These are phyloP conservation scores for Fomitopsis betulina DNA, from an alignment of 1,284 basidiomycete genomes.

Conservation along the genomic window DNA sequence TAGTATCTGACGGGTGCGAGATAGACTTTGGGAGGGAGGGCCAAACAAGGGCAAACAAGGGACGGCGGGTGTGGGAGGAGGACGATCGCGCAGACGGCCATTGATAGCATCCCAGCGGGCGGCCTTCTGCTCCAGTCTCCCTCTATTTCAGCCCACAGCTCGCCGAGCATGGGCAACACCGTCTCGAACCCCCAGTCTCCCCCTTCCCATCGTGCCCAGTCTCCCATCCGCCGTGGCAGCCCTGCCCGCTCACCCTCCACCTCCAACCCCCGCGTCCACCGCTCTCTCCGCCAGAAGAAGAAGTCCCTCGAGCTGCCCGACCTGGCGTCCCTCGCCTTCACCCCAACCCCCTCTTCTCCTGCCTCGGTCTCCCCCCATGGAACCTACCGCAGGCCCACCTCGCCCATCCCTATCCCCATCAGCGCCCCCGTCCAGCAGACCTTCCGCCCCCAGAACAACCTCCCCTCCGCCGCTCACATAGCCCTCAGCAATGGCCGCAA, in stretches of 20 bases:
- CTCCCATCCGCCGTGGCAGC: slow-evolving; percentile 23
- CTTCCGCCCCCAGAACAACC: slow-evolving; percentile 29
- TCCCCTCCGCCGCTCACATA: slow-evolving; percentile 30
- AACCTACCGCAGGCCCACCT: slow-evolving; percentile 36
- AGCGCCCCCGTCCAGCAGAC: slow-evolving; percentile 33
- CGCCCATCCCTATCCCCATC: slow-evolving; percentile 40
- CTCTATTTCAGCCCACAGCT: slow-evolving; percentile 10
- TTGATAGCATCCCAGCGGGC: slow-evolving; percentile 7
- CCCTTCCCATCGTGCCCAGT: slow-evolving; percentile 18
- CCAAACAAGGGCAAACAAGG: slow-evolving; percentile 5
- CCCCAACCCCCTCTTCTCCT: slow-evolving; percentile 37
- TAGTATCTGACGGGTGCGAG: background rate
- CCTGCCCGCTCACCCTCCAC: slow-evolving; percentile 17
- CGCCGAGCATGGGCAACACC: slow-evolving; percentile 31
- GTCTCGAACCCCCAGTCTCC: slow-evolving; percentile 26
- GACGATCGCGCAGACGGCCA: slow-evolving; percentile 3
- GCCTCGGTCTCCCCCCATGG: slow-evolving; percentile 37
- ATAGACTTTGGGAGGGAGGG: background rate
- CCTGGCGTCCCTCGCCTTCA: slow-evolving; percentile 59
- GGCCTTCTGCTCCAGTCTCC: slow-evolving; percentile 6
- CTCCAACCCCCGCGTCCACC: slow-evolving; percentile 32
- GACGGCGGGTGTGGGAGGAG: background rate
- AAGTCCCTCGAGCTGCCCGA: slow-evolving; percentile 74
- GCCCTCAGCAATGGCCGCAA: slow-evolving; percentile 16
- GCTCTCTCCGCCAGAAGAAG: slow-evolving; percentile 63